Conservation (phyloP, 225 moss, liverwort and hornwort genomes). For the Pseudisothecium myosuroides region DNA sequence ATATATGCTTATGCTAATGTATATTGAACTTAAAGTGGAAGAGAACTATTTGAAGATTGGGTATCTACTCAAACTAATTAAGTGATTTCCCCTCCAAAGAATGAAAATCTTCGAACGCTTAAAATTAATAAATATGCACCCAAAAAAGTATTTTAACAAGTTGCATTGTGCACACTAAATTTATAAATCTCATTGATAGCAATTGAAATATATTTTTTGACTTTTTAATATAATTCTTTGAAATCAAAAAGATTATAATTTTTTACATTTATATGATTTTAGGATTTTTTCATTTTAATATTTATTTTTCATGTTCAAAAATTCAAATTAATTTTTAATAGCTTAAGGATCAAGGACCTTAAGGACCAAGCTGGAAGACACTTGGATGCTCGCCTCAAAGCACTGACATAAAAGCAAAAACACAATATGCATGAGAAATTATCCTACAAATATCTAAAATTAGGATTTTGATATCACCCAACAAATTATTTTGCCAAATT, state of each 20-base stretch:
- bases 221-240: neutral
- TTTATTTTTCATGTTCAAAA: too few species aligned
- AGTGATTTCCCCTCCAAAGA: accelerated
- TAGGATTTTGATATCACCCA: too few species aligned
- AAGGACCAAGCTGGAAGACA: too few species aligned
- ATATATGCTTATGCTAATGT: neutral
- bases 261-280: neutral
- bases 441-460: too few species aligned
- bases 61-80: neutral
- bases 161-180: neutral
- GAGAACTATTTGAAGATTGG: too few species aligned
- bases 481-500: too few species aligned
- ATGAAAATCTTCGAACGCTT: neutral
- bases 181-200: neutral
- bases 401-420: too few species aligned
- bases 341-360: too few species aligned
- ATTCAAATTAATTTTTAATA: too few species aligned
- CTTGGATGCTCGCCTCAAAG: too few species aligned
- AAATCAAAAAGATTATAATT: neutral
- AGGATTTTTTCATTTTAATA: neutral
- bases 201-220: too few species aligned
- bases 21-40: neutral
- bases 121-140: neutral
- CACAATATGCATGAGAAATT: too few species aligned
- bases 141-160: neutral